phyloP scores from a whole-genome alignment of 2,329 filamentous ascomycete species.

The Fusarium sp. region DNA sequence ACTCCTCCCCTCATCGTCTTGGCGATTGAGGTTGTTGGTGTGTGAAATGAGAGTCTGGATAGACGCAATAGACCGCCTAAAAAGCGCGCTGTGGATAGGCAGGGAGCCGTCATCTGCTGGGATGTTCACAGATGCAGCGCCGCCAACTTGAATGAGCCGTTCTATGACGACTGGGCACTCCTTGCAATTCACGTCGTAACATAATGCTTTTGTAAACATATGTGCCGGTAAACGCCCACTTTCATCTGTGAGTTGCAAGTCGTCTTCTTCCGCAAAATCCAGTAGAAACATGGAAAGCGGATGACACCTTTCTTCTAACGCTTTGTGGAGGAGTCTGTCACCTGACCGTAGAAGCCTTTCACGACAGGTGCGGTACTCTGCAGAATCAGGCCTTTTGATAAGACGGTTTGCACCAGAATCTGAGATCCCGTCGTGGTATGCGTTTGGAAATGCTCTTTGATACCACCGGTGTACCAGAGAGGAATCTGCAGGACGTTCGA shows the following conservation, averaged over 20 bases:
- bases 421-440: not conserved
- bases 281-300: not conserved
- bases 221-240: not conserved
- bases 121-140: not conserved
- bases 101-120: fast-evolving
- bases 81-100: too few relatives aligned
- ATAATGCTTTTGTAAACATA: not conserved
- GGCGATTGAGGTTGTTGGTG: not conserved
- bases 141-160: not conserved
- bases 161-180: not conserved
- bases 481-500: not conserved
- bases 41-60: not conserved
- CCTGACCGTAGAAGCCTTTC: fast-evolving
- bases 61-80: too few relatives aligned
- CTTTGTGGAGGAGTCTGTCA: not conserved
- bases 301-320: not conserved
- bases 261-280: not conserved
- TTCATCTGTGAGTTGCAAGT: not conserved
- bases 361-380: not conserved
- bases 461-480: not conserved
- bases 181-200: fast-evolving
- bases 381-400: fast-evolving
- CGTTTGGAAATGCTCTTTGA: not conserved
- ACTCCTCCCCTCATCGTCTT: not conserved
- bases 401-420: not conserved